Base-by-base conservation (phyloP, 768 basidiomycete species). In the Hirschioporus abietinus region DNA sequence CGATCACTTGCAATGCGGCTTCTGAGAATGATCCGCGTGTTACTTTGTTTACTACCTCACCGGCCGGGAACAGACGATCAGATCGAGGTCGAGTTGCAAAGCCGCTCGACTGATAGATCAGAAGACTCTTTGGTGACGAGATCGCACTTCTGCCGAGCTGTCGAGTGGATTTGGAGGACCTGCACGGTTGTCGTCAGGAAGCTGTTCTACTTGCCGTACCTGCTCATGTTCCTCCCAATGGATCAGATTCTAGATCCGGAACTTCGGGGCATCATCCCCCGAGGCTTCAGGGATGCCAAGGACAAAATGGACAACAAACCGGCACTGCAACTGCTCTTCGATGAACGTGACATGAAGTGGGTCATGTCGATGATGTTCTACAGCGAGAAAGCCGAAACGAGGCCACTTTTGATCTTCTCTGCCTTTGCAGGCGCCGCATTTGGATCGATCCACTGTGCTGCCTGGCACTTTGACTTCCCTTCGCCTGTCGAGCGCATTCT, bases 381-480 rank as follows among this genome's bases (percentile, higher is more conserved):
- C 42, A 52, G 42, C 42, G 42, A 52, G 12, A 1, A 15, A 12
- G 42, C 42, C 42, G 42, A 52, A 12, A 52, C 42, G 20, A 12
- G 42, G 42, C 42, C 42, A 10, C 42, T 52, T 12, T 52, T 52
- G 42, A 2, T 52, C 12, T 15, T 52, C 42, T 52, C 42, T 52
- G 42, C 42, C 15, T 52, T 20, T 1, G 42, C 42, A 12, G 42
- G 42, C 20, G 42, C 42, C 42, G 42, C 42, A 52, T 52, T 65
- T 52, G 65, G 65, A 25, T 26, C 65, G 17, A 26, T 59, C 58
- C 58, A 59, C 25, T n/a, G 58, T 26, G 25, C 25, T 59, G 58
- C 58, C 2, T 59, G 58, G 58, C 25, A n/a, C 20, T 59, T 59
- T 18, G 63, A 64, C 5, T 66, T 66, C 52, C 63, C 65, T 61